A percentile compares a stretch with the other conserved stretches of the same genome.
Evolutionary conservation across 176 grass and related monocot genomes (phyloP).

Genomic region (Aegilops speltoides): DNA sequence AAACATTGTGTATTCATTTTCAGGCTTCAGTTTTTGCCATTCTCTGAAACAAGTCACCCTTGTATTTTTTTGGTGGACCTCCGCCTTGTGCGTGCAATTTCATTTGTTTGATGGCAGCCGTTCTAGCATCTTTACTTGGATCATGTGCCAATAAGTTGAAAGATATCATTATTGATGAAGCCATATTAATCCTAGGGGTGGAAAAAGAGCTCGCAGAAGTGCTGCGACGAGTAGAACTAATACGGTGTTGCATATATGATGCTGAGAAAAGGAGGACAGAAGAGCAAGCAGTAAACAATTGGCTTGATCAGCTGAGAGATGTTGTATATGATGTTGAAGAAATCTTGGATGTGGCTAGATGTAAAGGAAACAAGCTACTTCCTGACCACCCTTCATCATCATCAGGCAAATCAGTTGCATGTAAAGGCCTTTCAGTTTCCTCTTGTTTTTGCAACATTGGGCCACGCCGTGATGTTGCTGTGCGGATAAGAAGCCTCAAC

Average conservation of each 20-base stretch:
- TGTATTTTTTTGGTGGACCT: too few species aligned
- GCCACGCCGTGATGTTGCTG: not conserved
- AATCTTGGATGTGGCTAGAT: slow-evolving; percentile 33
- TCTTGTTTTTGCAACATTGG: not conserved
- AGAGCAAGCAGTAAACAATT: slow-evolving; percentile 10
- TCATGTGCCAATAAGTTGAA: not conserved
- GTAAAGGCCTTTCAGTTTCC: not conserved
- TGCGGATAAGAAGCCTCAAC: not conserved
- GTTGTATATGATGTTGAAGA: slow-evolving; percentile 47
- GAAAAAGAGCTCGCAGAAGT: slow-evolving; percentile 15
- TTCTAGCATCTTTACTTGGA: slow-evolving; percentile 20
- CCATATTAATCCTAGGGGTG: slow-evolving; percentile 8
- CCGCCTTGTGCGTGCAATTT: too few species aligned
- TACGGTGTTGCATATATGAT: slow-evolving; percentile 13
- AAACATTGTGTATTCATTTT: too few species aligned
- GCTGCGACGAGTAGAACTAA: not conserved
- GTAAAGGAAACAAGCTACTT: slow-evolving; percentile 10
- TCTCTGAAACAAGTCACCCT: too few species aligned
- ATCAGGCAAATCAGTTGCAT: not conserved
- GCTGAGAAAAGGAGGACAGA: slow-evolving; percentile 20
- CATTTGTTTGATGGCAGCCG: slow-evolving; percentile 5
- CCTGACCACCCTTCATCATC: not conserved
- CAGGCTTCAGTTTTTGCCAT: too few species aligned
- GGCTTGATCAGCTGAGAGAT: slow-evolving; percentile 38
- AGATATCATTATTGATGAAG: slow-evolving; percentile 4